These are phyloP conservation scores for Kurtzmaniella natalensis DNA, from an alignment of 1,139 yeast genomes.

Conservation along the genomic window DNA sequence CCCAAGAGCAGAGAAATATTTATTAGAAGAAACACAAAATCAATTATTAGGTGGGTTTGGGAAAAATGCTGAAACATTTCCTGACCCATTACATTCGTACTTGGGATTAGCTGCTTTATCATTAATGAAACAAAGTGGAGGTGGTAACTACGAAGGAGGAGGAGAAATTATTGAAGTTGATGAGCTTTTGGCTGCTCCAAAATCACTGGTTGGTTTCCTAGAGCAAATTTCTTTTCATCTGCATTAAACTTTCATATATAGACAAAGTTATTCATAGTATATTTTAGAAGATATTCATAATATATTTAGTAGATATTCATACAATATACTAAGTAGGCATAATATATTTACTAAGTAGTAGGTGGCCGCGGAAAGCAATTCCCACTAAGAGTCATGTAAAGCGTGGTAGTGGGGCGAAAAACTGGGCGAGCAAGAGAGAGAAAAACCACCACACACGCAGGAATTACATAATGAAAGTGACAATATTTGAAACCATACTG, in stretches of 20 bases:
- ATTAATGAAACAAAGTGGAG: constrained; percentile 26
- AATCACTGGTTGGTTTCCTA: constrained; percentile 16
- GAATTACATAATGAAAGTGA: no score
- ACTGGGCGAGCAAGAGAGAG: no score
- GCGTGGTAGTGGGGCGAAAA: no score
- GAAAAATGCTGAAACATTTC: constrained; percentile 55
- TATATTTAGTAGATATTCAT: not conserved
- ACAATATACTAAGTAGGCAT: no score
- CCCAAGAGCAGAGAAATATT: constrained; percentile 36
- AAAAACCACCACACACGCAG: no score
- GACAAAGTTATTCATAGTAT: not conserved
- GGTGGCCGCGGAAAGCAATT: no score
- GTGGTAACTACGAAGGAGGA: constrained; percentile 10
- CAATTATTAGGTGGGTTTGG: constrained; percentile 73
- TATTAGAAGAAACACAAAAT: constrained; percentile 62
- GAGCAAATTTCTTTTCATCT: constrained; percentile 4
- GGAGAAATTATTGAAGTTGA: constrained; percentile 20
- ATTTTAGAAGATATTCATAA: no score
- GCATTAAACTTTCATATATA: not conserved
- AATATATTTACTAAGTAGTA: no score
- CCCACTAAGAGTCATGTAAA: no score
- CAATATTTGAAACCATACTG: no score
- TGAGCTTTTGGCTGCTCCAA: constrained; percentile 23
- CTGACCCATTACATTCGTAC: constrained; percentile 70
- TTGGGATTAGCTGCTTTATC: constrained; percentile 57